phyloP scores from a whole-genome alignment of 2,329 filamentous ascomycete species.

The Calonectria pseudoreteaudii region DNA sequence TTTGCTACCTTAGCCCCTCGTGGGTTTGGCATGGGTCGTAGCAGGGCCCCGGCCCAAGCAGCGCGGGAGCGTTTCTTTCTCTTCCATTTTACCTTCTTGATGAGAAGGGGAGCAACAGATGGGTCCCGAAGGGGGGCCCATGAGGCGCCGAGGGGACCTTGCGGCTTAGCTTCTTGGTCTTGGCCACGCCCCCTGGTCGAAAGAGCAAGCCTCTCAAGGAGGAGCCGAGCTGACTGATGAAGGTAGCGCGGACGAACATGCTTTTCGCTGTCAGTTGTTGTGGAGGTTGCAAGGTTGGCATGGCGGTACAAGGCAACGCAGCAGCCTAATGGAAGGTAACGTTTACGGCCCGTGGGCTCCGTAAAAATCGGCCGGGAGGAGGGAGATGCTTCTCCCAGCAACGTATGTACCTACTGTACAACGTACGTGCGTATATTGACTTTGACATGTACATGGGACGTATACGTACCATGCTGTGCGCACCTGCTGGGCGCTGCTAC shows the following conservation, averaged over 20 bases:
- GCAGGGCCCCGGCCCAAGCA: constrained; percentile 22
- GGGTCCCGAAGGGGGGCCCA: not conserved
- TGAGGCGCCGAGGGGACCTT: constrained; percentile 7
- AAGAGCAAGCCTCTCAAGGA: constrained; percentile 28
- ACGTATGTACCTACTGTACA: not conserved
- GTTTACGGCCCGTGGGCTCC: not conserved
- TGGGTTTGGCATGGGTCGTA: constrained; percentile 38
- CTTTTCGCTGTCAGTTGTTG: constrained; percentile 9
- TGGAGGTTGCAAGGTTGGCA: constrained; percentile 6
- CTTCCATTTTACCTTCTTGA: constrained; percentile 10
- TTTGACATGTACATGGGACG: not conserved
- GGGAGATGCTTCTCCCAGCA: not conserved
- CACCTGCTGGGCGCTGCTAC: not conserved
- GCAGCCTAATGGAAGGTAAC: not conserved
- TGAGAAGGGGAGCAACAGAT: constrained; percentile 2
- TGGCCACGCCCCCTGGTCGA: constrained; percentile 17
- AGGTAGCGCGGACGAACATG: constrained; percentile 36
- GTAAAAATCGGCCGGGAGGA: constrained; percentile 4
- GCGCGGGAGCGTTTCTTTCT: constrained; percentile 11
- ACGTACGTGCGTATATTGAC: constrained; percentile 1
- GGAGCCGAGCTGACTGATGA: constrained; percentile 35
- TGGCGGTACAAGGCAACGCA: not conserved
- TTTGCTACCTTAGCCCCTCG: constrained; percentile 31
- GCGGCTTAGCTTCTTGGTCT: constrained; percentile 23
- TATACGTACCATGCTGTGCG: not conserved